Percentiles rank a stretch among this genome's conserved stretches.
phyloP scores from a whole-genome alignment of 2,329 filamentous ascomycete genomes.

The Emergomyces orientalis region DNA sequence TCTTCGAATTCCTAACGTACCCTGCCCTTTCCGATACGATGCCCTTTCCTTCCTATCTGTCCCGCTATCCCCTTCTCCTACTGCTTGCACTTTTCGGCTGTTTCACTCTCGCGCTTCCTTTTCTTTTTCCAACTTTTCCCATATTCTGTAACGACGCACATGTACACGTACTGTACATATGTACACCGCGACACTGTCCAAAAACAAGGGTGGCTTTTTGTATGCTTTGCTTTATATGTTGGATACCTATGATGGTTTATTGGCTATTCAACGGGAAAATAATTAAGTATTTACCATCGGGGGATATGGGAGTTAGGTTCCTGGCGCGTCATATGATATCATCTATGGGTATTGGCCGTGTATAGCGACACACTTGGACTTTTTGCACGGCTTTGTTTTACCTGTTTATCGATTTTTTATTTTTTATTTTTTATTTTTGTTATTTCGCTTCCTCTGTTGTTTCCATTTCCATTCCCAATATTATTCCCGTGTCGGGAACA shows the following conservation, averaged over 20 bases:
- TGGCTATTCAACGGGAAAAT: not conserved
- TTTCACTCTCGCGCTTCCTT: not conserved
- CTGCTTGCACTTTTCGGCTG: not conserved
- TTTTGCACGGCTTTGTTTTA: not conserved
- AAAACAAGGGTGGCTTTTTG: not conserved
- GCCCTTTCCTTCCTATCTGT: not conserved
- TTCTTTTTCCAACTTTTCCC: not conserved
- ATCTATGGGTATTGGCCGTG: not conserved
- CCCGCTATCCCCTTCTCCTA: not conserved
- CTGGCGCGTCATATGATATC: not conserved
- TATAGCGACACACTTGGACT: not conserved
- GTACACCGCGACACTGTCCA: not conserved
- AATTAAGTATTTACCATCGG: not conserved
- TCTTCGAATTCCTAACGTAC: not conserved
- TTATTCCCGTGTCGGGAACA: not conserved
- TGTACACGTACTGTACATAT: not conserved
- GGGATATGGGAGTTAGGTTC: not conserved
- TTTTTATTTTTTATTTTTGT: not conserved
- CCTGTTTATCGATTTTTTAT: not conserved
- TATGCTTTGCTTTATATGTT: not conserved
- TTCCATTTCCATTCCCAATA: not conserved
- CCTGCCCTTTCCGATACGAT: not conserved
- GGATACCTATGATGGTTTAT: not conserved
- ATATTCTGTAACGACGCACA: not conserved
- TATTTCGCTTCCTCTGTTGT: not conserved